Base-by-base conservation (phyloP, 1,284 basidiomycete species). In the Ganoderma leucocontextum region DNA sequence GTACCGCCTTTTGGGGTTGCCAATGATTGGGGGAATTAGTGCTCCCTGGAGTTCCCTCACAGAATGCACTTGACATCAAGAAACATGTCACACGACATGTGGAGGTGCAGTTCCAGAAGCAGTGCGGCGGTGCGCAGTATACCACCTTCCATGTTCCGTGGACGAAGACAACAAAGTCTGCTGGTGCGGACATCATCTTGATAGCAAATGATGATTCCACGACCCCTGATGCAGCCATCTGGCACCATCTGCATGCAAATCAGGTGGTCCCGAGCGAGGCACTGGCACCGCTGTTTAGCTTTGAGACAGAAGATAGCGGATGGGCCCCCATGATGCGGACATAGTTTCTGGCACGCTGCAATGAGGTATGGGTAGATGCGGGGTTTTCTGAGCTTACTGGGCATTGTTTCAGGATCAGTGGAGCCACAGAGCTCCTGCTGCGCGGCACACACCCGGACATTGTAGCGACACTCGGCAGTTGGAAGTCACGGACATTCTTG, bases 401-500 rank as follows among this genome's bases (percentile, higher is more conserved):
- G 5, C 38, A 39, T 12, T 39, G 38, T 12, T 39, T 39, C 12
- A 5, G 38, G 38, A 12, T 62, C 70, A 9, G 60, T 1, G 65
- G 65, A 4, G 60, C 65, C 1, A 66, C 65, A 4, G 75, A 81
- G 22, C 73, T 82, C 0, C 76, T 84, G 0, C 68, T 80, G 0
- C 60, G 63, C 0, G 81, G 83, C 5, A 75, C 78, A 4, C 71
- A 75, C 6, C 79, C 79, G 0, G 78, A 83, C 25, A 66, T 83
- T 0, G 80, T 84, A 0, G 73, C 74, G 0, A 70, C 73, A 0
- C 68, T 74, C 36, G 82, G 81, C 0, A 65, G 78, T 0, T 82
- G 81, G 81, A 73, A 71, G 0, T 82, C 79, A 0, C 70, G 79
- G 0, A 76, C 81, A 2, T 82, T 81, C 70, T 72, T 80, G 0